Base-by-base conservation (phyloP, 2,329 filamentous ascomycete genomes). In the Aotearoamyces nothofagi region DNA sequence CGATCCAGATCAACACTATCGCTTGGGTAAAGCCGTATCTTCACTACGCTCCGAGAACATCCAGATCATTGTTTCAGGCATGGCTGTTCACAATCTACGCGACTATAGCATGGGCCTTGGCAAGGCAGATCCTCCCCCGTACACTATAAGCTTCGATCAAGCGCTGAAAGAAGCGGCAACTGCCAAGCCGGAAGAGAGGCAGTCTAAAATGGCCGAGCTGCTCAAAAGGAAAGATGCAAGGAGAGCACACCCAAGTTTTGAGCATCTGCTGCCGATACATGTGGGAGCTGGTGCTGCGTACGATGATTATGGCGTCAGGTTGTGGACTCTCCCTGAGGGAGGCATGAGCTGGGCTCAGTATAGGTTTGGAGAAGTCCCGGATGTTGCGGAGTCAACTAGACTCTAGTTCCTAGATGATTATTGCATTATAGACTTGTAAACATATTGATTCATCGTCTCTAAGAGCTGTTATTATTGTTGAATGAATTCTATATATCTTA, bases 51-150 rank as follows among this genome's bases (percentile, higher is more conserved):
- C 78, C 10, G 65, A 79, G 30, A 68, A 68, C 11, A 61, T 82
- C 29, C 58, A 77, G 27, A 71, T 84, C 34, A 66, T 84, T 25
- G 68, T 67, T 14, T 76, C 75, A 1, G 78, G 78, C 8, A 82
- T 83, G 76, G 74, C 76, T 1, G 78, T 79, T 13, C 76, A 80
- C 41, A 80, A 80, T 39, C 54, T 79, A 19, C 58, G 66, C 1
- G 68, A 78, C 37, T 28, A 69, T 40, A 53, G 53, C 11, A 24
- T 41, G 41, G n/a, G n/a, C n/a, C n/a, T n/a, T n/a, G 58, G 56
- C 5, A 43, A 44, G 6, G 63, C 68, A 0, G 42, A 40, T 7
- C 62, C 66, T 1, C 36, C 71, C 41, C 63, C 69, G 8, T 76
- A 76, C 42, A 53, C 65, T 2, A 57, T 61, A 19, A 66, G 61